Conservation (phyloP, 768 basidiomycete species). For the Lactifluus piperatus region DNA sequence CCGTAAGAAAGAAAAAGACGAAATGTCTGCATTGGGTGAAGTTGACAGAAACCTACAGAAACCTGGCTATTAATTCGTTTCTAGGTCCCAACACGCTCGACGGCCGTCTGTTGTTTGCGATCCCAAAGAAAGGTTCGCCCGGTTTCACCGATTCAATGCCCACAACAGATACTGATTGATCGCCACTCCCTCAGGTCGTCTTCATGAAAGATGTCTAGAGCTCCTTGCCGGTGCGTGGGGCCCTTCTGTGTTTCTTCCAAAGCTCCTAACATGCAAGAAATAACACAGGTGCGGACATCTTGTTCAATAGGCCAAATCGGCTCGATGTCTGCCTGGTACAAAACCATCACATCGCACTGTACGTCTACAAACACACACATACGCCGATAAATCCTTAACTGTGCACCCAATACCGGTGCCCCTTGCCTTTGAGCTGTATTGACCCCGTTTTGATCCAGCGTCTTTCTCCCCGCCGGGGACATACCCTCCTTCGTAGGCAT, state of each 20-base stretch:
- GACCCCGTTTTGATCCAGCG: conserved; percentile 45
- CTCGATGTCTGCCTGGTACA: conserved; percentile 90
- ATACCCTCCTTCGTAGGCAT: conserved; percentile 99
- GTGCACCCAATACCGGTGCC: too few species aligned
- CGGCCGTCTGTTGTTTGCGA: conserved; percentile 85
- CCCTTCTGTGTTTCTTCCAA: background rate
- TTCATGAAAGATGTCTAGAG: conserved; percentile 85
- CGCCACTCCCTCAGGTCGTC: conserved; percentile 46
- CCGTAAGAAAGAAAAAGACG: background rate
- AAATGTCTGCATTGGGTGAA: conserved; percentile 6
- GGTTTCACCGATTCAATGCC: background rate
- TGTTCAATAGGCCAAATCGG: conserved; percentile 80
- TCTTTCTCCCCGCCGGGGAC: conserved; percentile 94
- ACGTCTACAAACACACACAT: conserved; percentile 22
- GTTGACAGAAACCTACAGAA: too few species aligned
- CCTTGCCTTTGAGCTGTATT: too few species aligned
- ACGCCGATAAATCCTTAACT: background rate
- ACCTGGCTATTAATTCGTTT: background rate
- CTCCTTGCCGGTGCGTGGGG: conserved; percentile 59
- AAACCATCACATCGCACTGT: conserved; percentile 94
- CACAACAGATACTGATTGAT: background rate
- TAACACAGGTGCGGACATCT: conserved; percentile 79
- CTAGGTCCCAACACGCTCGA: conserved; percentile 71
- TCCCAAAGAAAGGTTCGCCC: conserved; percentile 87
- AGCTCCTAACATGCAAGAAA: background rate